phyloP scores from a whole-genome alignment of 768 basidiomycete species.

The Termitomyces titanicus region DNA sequence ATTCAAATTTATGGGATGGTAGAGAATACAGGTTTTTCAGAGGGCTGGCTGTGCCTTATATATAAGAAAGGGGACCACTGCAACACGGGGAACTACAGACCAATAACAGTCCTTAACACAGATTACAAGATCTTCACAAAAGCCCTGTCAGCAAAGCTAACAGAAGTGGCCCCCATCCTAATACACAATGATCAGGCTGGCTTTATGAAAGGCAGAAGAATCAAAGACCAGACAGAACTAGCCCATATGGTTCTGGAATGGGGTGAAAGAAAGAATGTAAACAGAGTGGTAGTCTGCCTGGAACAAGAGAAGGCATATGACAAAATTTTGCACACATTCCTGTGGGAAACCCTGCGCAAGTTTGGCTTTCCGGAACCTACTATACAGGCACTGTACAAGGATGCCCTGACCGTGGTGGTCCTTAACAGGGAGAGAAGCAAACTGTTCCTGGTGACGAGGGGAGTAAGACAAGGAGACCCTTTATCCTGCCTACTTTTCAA shows the following conservation, averaged over 20 bases:
- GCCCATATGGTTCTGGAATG: background rate
- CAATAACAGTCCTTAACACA: constrained; percentile 3
- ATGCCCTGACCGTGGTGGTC: constrained; percentile 5
- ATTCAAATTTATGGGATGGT: constrained; percentile 1
- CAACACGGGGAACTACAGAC: background rate
- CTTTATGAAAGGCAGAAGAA: constrained; percentile 5
- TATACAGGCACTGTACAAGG: constrained; percentile 11
- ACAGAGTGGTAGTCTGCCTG: constrained; percentile 2
- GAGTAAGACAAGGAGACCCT: constrained; percentile 32
- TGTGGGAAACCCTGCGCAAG: background rate
- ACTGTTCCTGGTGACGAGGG: constrained; percentile 3
- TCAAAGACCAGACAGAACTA: constrained; percentile 2
- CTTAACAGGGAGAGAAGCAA: constrained; percentile 7
- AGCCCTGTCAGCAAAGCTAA: background rate
- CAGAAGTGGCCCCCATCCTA: background rate
- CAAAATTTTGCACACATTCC: constrained; percentile 2
- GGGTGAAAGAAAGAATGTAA: background rate
- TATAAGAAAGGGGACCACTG: constrained; percentile 4
- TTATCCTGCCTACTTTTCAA: constrained; percentile 38
- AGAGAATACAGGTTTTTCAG: background rate
- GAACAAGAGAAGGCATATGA: background rate
- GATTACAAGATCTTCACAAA: constrained; percentile 12
- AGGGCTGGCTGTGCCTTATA: constrained; percentile 10
- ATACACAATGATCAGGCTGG: constrained; percentile 5
- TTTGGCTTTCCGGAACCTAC: constrained; percentile 8